Conservation (phyloP, 768 basidiomycete genomes). For the Kwoniella bestiolae region DNA sequence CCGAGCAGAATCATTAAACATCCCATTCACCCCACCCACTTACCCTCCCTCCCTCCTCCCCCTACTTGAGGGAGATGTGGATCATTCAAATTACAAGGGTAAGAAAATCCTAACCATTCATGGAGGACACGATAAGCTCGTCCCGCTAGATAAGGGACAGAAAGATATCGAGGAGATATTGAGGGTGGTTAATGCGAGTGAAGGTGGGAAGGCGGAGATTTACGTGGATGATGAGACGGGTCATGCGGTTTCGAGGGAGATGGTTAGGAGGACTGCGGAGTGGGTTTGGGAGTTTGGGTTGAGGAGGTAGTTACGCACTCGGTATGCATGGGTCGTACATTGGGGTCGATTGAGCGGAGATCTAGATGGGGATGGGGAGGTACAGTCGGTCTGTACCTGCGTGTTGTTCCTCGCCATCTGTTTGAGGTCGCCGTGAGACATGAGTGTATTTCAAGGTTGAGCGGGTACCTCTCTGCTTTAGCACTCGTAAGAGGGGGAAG, state of each 20-base stretch:
- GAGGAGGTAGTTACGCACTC: background rate
- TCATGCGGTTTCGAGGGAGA: conserved; percentile 67
- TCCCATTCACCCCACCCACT: conserved; percentile 63
- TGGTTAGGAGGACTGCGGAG: conserved; percentile 62
- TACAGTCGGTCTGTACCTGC: too few species aligned
- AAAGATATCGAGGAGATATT: conserved; percentile 64
- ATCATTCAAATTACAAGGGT: conserved; percentile 63
- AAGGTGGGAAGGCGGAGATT: conserved; percentile 64
- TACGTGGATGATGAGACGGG: conserved; percentile 65
- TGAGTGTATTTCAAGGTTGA: too few species aligned
- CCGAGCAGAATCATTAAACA: conserved; percentile 60
- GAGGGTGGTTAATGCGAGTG: conserved; percentile 60
- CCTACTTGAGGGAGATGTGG: conserved; percentile 62
- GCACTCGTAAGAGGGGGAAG: too few species aligned
- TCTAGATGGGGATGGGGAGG: too few species aligned
- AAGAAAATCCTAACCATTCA: conserved; percentile 76
- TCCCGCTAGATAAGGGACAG: conserved; percentile 68
- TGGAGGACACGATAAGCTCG: conserved; percentile 68
- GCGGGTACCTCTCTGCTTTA: too few species aligned
- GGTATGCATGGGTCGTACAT: background rate
- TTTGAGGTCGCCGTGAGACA: too few species aligned
- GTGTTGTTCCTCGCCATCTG: too few species aligned
- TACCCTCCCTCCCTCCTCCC: conserved; percentile 62
- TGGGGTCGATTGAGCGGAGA: background rate
- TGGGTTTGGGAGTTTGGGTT: conserved; percentile 55